Base-by-base conservation (phyloP, 805 yeast genomes). In the Schwanniomyces yamadae region DNA sequence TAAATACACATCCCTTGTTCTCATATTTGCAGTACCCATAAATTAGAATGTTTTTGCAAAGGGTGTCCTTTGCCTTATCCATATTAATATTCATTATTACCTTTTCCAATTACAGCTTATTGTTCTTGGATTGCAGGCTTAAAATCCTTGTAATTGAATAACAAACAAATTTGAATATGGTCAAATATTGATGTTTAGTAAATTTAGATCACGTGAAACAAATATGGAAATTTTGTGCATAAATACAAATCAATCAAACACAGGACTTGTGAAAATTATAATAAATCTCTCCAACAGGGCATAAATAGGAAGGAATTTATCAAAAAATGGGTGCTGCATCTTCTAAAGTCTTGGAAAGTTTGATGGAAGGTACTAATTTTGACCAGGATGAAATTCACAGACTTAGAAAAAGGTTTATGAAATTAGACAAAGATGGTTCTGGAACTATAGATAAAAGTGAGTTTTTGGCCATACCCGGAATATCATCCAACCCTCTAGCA, bases 391-490 rank as follows among this genome's bases (percentile, higher is more conserved):
- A 93, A 56, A 84, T 93, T 34, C 95, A 90, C 57, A 74, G 99
- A 43, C 69, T 93, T 40, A 80, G 95, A 39, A 88, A 89, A 55
- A 73, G 99, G 46, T 93, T 93, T 59, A 87, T 90, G 95, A 93
- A 95, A 54, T 68, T 93, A 35, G 99, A 93, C 60, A 81, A 84
- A 43, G 98, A 93, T 60, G 84, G 88, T 37, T 81, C 89, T 3
- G 99, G 99, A 1, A 81, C 95, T 5, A 84, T 93, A 31, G 97
- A 93, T 41, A 84, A 83, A 49, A 80, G 80, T 26, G 99, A 93
- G 61, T 91, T 95, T 54, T 69, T 91, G 48, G 78, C 88, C 1
- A 91, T 93, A 24, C 99, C 99, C 0, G 96, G 97, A 0, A 88
- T 93, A 18, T 78, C 87, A 4, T 74, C 83, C 18, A 93, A 93